These are phyloP conservation scores for Ochetophila trinervis DNA, from an alignment of 306 rosid species.

Conservation along the genomic window DNA sequence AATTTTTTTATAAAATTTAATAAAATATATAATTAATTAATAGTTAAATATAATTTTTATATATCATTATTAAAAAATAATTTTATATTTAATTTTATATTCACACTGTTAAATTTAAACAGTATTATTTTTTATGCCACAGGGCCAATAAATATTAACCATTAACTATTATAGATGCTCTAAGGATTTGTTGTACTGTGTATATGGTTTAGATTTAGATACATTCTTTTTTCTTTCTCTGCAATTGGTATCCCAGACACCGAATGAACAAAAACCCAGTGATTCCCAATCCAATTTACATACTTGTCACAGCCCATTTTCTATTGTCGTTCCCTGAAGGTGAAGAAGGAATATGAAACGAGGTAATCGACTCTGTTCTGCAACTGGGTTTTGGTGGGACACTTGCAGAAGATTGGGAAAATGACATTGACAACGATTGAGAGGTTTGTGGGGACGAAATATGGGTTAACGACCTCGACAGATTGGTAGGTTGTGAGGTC, in stretches of 20 bases:
- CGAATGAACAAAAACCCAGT: constrained; percentile 49
- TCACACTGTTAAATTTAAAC: too few species aligned
- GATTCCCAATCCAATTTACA: constrained; percentile 69
- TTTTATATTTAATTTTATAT: too few species aligned
- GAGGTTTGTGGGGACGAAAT: constrained; percentile 42
- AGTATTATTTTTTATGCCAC: too few species aligned
- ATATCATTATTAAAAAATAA: too few species aligned
- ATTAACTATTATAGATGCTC: too few species aligned
- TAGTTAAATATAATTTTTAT: too few species aligned
- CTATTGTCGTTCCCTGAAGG: constrained; percentile 26
- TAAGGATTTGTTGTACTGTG: too few species aligned
- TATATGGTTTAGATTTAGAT: too few species aligned
- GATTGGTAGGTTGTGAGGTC: constrained; percentile 78
- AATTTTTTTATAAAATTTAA: too few species aligned
- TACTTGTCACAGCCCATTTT: constrained; percentile 48
- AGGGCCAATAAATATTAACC: too few species aligned
- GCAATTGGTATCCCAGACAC: constrained; percentile 30
- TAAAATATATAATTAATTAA: too few species aligned
- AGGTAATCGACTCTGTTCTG: constrained; percentile 26
- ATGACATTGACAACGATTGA: constrained; percentile 36
- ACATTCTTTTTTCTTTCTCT: too few species aligned
- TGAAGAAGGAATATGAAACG: constrained; percentile 47
- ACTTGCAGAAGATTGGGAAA: constrained; percentile 78
- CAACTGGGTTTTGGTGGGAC: constrained; percentile 47
- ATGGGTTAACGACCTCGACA: constrained; percentile 59